Evolutionary conservation across 2,329 filamentous ascomycete species (phyloP), one percentile per base, ranked within the genome.

Genomic region (Zymoseptoria brevis): DNA sequence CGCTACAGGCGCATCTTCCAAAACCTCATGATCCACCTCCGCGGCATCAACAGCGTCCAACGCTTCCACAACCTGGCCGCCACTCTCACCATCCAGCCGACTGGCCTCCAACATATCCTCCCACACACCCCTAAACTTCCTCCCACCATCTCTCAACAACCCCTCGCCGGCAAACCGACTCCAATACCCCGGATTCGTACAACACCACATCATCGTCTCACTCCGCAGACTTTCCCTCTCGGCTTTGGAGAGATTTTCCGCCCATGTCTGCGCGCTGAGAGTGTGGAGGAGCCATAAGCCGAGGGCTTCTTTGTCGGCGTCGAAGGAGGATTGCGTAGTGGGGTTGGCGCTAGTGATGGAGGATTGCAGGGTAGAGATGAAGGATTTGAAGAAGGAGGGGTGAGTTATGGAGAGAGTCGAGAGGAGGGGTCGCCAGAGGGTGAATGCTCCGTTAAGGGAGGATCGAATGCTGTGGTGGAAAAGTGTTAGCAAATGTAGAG

Each of bases 201-300:
- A 74, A 60, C 75, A 77, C 58, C 66, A 62, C 49, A 30, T 62
- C 62, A 73, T 60, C 2, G 65, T 53, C 5, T 64, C 60, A 21
- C 50, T 57, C 19, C 55, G 50, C n/a, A 66, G 56, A 8, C 45
- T 48, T 2, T 51, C 55, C 11, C 53, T 54, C 21, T 66, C 62
- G 11, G 51, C 51, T 3, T 50, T 56, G 45, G 29, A 9, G 30
- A 53, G 8, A 54, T 29, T 29, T 59, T 65, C 30, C 69, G 66
- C 35, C 69, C 62, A 29, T 63, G 63, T 9, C 1, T 68, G 66
- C 3, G 69, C 55, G 4, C 69, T 69, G 24, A 81, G 64, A 8
- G 83, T 71, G 64, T 82, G 79, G 8, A 75, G 64, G 24, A 81
- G 64, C 81, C 81, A 84, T 35, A 75, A 68, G 61, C 74, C 78